Percentiles rank a stretch among this genome's conserved stretches.
phyloP scores from a whole-genome alignment of 1,284 basidiomycete species.

The Ganoderma meredithae region DNA sequence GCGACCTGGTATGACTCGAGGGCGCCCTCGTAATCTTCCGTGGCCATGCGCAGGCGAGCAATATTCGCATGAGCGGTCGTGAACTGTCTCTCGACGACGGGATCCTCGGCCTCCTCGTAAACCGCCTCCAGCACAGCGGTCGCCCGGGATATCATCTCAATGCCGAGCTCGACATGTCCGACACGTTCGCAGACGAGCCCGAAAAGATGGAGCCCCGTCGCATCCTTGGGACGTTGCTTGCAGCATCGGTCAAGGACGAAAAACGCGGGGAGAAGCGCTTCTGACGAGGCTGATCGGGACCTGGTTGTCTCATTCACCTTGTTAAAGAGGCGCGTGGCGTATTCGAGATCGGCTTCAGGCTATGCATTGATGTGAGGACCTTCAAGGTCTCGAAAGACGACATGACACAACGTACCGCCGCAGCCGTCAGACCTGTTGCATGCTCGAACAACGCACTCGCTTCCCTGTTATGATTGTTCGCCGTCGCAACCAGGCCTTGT shows the following conservation, averaged over 20 bases:
- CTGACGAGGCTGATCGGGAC: conserved; percentile 40
- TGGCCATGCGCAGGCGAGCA: conserved; percentile 77
- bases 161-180: conserved; percentile 72
- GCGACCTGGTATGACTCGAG: conserved; percentile 78
- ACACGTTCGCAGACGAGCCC: conserved; percentile 89
- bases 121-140: conserved; percentile 81
- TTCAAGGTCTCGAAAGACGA: background rate
- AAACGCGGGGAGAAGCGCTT: conserved; percentile 76
- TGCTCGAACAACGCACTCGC: conserved; percentile 84
- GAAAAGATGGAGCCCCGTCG: conserved; percentile 85
- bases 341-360: conserved; percentile 87
- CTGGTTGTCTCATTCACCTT: conserved; percentile 43
- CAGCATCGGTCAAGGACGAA: conserved; percentile 84
- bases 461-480: conserved; percentile 69
- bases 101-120: conserved; percentile 90
- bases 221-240: conserved; percentile 71
- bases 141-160: conserved; percentile 66
- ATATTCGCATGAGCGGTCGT: conserved; percentile 86
- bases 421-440: conserved; percentile 75
- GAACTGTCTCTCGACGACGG: conserved; percentile 80
- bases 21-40: conserved; percentile 65
- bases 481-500: conserved; percentile 83
- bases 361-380: conserved; percentile 44
- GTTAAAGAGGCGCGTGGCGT: conserved; percentile 72
- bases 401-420: conserved; percentile 60